Percentiles rank a stretch among this genome's conserved stretches.
phyloP scores from a whole-genome alignment of 352 stramenopile genomes.

The Pythium rishiriense region DNA sequence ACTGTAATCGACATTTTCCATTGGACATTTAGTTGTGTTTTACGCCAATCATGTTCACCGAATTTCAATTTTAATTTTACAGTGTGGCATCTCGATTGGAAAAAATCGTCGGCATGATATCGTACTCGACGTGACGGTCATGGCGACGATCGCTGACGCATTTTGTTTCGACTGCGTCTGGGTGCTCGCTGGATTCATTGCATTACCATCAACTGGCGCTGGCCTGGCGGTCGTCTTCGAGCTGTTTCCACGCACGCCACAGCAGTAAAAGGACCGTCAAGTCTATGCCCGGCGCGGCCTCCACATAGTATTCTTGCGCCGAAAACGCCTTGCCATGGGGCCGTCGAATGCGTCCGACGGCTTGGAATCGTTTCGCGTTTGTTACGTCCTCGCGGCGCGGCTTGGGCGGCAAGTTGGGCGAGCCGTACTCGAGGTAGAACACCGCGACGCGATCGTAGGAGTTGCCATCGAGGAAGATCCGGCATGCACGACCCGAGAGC shows the following conservation, averaged over 20 bases:
- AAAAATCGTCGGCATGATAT: too few relatives aligned
- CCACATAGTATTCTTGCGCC: neutral
- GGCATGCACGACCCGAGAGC: neutral
- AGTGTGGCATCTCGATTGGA: too few relatives aligned
- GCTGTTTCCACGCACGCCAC: neutral
- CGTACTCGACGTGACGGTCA: too few relatives aligned
- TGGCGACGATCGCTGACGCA: too few relatives aligned
- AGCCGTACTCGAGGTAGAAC: constrained; percentile 6
- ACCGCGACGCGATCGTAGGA: constrained; percentile 9
- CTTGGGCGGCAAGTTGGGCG: neutral
- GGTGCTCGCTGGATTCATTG: too few relatives aligned
- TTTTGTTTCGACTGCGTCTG: too few relatives aligned
- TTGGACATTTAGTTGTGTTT: neutral
- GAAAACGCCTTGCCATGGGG: neutral
- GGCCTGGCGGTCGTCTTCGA: neutral
- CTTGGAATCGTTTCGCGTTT: neutral
- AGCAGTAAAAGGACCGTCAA: constrained; percentile 8
- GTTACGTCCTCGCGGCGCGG: neutral
- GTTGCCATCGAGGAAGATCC: constrained; percentile 3
- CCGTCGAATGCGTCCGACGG: constrained; percentile 7
- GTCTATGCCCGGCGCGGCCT: constrained; percentile 11
- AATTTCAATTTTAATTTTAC: too few relatives aligned
- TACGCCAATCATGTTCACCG: constrained; percentile 1
- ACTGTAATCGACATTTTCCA: neutral
- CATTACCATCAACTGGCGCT: neutral